Evolutionary conservation across 2,329 filamentous ascomycete genomes (phyloP), one percentile per base, ranked within the genome.

Genomic region (Fusarium robinianum): DNA sequence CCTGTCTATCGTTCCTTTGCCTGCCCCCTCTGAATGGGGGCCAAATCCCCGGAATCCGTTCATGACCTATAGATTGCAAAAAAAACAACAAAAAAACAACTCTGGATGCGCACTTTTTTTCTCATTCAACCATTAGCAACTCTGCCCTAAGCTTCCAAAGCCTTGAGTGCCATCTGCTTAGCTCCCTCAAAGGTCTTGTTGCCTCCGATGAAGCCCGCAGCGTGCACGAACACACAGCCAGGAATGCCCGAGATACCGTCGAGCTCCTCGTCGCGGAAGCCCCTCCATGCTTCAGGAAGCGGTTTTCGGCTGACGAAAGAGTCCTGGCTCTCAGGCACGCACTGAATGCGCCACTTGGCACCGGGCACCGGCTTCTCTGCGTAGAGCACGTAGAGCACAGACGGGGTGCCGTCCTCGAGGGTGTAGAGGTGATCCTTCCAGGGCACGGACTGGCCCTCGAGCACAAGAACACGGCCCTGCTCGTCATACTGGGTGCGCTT

Each of bases 371-470:
- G 80, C 63, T 81, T 88, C 74, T 99, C 92, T 0, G 90, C 87
- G 71, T 97, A 97, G 17, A 97, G 75, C 10, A 96, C 91, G 64
- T 96, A 97, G 36, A 91, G 76, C 4, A 92, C 84, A 58, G 64
- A 63, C 6, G 66, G 57, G 12, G 82, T 80, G 26, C 81, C 72
- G 14, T 69, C 78, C 72, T 99, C 94, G 18, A 97, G 80, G 12
- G 80, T 83, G 73, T 96, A 97, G 12, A 99, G 78, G 68, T 99
- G 94, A 63, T 97, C 92, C 68, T 95, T 94, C 94, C 94, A 97
- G 2, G 92, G 92, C 49, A 92, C 87, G 46, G 87, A 84, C 65
- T 88, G 84, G 23, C 75, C 75, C 53, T 87, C 80, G 43, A 99
- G 79, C 17, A 96, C 85, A 61, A 97, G 76, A 48, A 97, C 81